Base-by-base conservation (phyloP, 2,329 filamentous ascomycete genomes). In the Alternaria postmessia region DNA sequence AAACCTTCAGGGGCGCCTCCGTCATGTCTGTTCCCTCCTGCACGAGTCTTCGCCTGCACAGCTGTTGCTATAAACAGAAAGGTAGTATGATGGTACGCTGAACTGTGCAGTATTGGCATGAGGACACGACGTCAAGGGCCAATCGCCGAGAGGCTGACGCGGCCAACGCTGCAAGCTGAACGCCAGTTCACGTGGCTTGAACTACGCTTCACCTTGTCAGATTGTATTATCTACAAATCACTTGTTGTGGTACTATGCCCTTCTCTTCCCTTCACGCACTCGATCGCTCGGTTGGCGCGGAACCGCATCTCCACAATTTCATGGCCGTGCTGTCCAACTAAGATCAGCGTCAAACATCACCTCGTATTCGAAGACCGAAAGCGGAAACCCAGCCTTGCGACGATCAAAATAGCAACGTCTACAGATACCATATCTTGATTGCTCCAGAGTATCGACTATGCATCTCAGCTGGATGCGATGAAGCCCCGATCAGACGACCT, bases 401-500 rank as follows among this genome's bases (percentile, higher is more conserved):
- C 46, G 46, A 49, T 49, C 46, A 49, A 36, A 49, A 49, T 38
- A 49, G 46, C 32, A 38, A 32, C 30, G 38, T 20, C 34, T 34
- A 49, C 30, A 49, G 22, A 36, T 49, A 26, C 1, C 46, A 49
- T 49, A 38, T 49, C 46, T 38, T 53, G 26, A 18, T 43, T 39
- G 39, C 38, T 11, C 39, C 43, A 26, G 41, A 42, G 39, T 22
- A 34, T 28, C n/a, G 24, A 14, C 7, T 8, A 26, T 18, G 34
- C 4, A 14, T 41, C 22, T 41, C 49, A 43, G 38, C 43, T 39
- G 22, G n/a, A 36, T 26, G 34, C 47, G 26, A 60, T 51, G 57
- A 60, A 60, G 53, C 46, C 34, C 34, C 51, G 47, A 51, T 44
- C 43, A 16, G 56, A 66, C 24, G 49, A 42, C 28, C 22, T 66